Percentiles rank a stretch among this genome's conserved stretches.
Conservation (phyloP, 129 eudicot species). For the Erigeron canadensis region DNA sequence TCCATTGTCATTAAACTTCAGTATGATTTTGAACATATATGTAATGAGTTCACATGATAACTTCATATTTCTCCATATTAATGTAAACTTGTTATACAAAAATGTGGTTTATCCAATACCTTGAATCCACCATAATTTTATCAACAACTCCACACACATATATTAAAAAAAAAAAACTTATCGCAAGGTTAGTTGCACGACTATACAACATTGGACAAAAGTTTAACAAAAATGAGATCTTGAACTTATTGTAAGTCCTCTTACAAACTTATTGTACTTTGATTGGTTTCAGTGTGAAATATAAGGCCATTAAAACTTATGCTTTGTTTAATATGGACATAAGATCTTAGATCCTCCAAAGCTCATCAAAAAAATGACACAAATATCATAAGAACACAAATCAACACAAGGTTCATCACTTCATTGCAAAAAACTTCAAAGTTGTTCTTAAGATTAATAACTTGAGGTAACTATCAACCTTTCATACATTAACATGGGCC, state of each 20-base stretch:
- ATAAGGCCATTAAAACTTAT: neutral
- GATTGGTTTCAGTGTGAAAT: neutral
- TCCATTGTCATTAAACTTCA: no score
- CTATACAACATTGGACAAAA: neutral
- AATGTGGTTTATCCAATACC: slow-evolving; percentile 15
- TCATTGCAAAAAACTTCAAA: slow-evolving; percentile 32
- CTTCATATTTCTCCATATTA: no score
- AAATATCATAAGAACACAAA: slow-evolving; percentile 30
- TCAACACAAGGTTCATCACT: slow-evolving; percentile 28
- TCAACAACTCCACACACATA: slow-evolving; percentile 2
- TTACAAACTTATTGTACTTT: neutral
- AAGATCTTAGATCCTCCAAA: slow-evolving; percentile 12
- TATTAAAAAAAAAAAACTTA: slow-evolving; percentile 9
- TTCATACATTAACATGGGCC: slow-evolving; percentile 1
- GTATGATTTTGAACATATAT: no score
- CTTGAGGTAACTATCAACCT: slow-evolving; percentile 4
- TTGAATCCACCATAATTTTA: slow-evolving; percentile 17
- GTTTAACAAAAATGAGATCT: neutral
- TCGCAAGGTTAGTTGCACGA: neutral
- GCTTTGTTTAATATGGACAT: neutral
- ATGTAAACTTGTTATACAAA: neutral
- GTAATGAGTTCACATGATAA: neutral
- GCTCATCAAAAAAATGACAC: slow-evolving; percentile 25
- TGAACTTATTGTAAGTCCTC: neutral
- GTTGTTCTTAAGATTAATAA: neutral